Conservation (phyloP, 176 grass and related monocot genomes). For the Eragrostis nindensis region DNA sequence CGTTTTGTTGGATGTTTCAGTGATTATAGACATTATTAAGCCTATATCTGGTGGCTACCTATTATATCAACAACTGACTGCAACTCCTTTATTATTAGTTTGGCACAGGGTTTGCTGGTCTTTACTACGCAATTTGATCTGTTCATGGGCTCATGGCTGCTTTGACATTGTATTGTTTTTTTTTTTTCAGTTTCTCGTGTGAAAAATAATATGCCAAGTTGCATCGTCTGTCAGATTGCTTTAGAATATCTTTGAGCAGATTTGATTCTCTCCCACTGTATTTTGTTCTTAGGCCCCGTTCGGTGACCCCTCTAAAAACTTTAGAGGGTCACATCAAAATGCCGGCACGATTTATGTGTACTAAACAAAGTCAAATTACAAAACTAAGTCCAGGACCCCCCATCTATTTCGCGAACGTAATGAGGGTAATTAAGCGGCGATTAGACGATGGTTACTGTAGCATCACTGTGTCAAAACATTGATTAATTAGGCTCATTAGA, state of each 20-base stretch:
- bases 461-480: too few relatives aligned
- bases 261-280: not conserved
- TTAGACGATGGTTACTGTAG: too few relatives aligned
- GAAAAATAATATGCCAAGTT: not conserved
- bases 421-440: too few relatives aligned
- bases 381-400: too few relatives aligned
- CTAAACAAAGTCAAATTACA: too few relatives aligned
- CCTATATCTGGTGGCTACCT: slow-evolving; percentile 17
- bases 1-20: not conserved
- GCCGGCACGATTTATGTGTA: too few relatives aligned
- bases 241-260: slow-evolving; percentile 4
- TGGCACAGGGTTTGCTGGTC: not conserved
- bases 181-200: not conserved
- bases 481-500: too few relatives aligned
- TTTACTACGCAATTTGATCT: slow-evolving; percentile 1
- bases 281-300: too few relatives aligned
- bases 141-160: not conserved
- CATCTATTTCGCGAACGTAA: too few relatives aligned
- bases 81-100: not conserved
- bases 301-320: too few relatives aligned
- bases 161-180: not conserved
- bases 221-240: not conserved
- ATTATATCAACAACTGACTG: not conserved
- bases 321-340: too few relatives aligned
- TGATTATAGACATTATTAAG: slow-evolving; percentile 19